A percentile compares a stretch with the other conserved stretches of the same genome.
Conservation (phyloP, 2,329 filamentous ascomycete genomes). For the Aspergillus sp. region DNA sequence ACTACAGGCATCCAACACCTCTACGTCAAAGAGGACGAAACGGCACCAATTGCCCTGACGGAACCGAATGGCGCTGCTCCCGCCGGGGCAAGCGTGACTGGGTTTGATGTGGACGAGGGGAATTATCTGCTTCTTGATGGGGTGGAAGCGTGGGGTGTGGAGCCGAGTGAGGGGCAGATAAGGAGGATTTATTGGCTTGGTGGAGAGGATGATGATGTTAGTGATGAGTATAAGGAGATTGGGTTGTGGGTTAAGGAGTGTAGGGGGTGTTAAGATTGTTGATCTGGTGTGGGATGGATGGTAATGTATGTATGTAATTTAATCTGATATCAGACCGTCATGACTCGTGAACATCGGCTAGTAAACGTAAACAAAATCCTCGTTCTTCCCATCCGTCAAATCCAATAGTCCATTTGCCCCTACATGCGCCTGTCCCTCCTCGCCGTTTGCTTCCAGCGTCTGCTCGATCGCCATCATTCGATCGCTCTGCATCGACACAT, state of each 20-base stretch:
- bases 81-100: slow-evolving; percentile 65
- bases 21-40: neutral
- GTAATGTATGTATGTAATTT: too few species aligned
- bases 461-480: slow-evolving; percentile 44
- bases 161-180: neutral
- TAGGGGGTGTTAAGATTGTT: neutral
- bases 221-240: neutral
- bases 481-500: slow-evolving; percentile 60
- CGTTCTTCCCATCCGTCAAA: slow-evolving; percentile 65
- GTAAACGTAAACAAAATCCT: slow-evolving; percentile 68
- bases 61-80: neutral
- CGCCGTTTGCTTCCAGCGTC: slow-evolving; percentile 11
- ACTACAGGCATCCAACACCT: neutral
- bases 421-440: slow-evolving; percentile 27
- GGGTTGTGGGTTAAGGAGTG: slow-evolving; percentile 2
- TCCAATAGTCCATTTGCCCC: slow-evolving; percentile 60
- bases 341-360: slow-evolving; percentile 25
- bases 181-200: neutral
- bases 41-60: neutral
- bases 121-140: neutral
- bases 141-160: neutral
- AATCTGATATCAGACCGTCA: too few species aligned
- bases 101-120: neutral
- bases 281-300: too few species aligned
- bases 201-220: neutral